These are phyloP conservation scores for Fusarium nematophilum DNA, from an alignment of 2,329 filamentous ascomycete species.

Conservation along the genomic window DNA sequence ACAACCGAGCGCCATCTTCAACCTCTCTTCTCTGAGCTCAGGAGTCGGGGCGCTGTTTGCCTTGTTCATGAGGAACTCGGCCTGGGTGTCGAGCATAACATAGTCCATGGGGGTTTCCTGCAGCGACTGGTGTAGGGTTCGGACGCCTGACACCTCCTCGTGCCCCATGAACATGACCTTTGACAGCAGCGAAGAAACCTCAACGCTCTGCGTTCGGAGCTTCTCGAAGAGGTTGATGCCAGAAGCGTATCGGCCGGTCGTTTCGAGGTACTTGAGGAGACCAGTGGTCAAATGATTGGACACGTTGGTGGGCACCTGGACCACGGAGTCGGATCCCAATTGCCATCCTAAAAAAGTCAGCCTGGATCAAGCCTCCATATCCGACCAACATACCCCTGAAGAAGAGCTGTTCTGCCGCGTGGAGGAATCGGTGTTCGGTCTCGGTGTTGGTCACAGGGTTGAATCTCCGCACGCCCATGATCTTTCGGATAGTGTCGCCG, in stretches of 20 bases:
- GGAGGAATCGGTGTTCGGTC: slow-evolving; percentile 94
- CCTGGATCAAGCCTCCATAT: neutral
- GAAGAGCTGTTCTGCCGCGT: slow-evolving; percentile 93
- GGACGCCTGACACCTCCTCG: slow-evolving; percentile 95
- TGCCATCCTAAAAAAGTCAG: slow-evolving; percentile 77
- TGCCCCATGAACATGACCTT: slow-evolving; percentile 94
- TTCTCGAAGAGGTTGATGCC: slow-evolving; percentile 99
- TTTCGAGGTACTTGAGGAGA: slow-evolving; percentile 92
- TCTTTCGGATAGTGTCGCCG: slow-evolving; percentile 94
- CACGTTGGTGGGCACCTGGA: slow-evolving; percentile 96
- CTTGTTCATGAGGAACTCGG: slow-evolving; percentile 90
- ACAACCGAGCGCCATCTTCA: slow-evolving; percentile 89
- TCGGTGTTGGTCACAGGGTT: slow-evolving; percentile 99
- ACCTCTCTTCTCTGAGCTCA: slow-evolving; percentile 71
- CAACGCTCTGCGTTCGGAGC: slow-evolving; percentile 86
- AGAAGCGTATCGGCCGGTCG: slow-evolving; percentile 92
- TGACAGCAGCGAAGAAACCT: slow-evolving; percentile 92
- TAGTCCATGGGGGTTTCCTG: slow-evolving; percentile 98
- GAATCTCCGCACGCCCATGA: slow-evolving; percentile 95
- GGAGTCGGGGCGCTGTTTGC: slow-evolving; percentile 67
- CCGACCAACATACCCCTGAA: slow-evolving; percentile 75
- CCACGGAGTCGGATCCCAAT: slow-evolving; percentile 94
- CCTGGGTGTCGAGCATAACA: slow-evolving; percentile 93
- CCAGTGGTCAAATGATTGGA: slow-evolving; percentile 97
- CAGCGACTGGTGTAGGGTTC: slow-evolving; percentile 86